Evolutionary conservation across 441 rosid genomes (phyloP).

Genomic region (Populus hybrid): DNA sequence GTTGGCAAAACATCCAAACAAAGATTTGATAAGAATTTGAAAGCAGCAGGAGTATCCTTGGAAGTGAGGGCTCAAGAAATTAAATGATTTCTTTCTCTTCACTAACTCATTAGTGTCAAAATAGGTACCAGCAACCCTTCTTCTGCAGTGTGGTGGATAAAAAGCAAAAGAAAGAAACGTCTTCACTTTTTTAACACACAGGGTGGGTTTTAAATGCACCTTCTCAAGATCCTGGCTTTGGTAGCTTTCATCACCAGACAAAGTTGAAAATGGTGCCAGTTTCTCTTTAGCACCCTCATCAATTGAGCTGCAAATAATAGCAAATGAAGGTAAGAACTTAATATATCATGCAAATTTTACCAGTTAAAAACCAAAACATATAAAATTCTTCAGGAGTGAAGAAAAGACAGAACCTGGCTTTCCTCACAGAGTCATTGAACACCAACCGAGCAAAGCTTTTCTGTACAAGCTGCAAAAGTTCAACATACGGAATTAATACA

Average conservation of each 20-base stretch:
- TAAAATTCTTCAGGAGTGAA: not conserved
- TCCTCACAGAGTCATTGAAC: slow-evolving; percentile 75
- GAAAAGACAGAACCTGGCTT: slow-evolving; percentile 55
- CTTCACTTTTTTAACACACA: not conserved
- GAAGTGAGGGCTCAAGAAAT: not conserved
- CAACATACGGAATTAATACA: slow-evolving; percentile 10
- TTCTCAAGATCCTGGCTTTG: slow-evolving; percentile 96
- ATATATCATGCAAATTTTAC: not conserved
- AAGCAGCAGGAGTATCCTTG: not conserved
- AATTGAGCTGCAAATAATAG: slow-evolving; percentile 52
- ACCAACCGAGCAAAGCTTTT: slow-evolving; percentile 93
- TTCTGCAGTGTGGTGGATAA: not conserved
- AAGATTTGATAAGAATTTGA: not conserved
- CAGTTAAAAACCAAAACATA: not conserved
- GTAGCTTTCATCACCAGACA: slow-evolving; percentile 83
- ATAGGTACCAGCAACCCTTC: not conserved
- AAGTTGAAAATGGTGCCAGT: slow-evolving; percentile 68
- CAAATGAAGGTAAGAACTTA: slow-evolving; percentile 17
- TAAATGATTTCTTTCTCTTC: not conserved
- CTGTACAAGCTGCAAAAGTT: slow-evolving; percentile 83
- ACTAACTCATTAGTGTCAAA: too few species aligned
- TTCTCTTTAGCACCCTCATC: slow-evolving; percentile 78
- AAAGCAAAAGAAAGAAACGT: not conserved
- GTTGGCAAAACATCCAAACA: not conserved
- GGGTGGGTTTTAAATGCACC: slow-evolving; percentile 36